Evolutionary conservation across 176 grass and related monocot genomes (phyloP), one percentile per base, ranked within the genome.

Genomic region (Panicum miliaceum): DNA sequence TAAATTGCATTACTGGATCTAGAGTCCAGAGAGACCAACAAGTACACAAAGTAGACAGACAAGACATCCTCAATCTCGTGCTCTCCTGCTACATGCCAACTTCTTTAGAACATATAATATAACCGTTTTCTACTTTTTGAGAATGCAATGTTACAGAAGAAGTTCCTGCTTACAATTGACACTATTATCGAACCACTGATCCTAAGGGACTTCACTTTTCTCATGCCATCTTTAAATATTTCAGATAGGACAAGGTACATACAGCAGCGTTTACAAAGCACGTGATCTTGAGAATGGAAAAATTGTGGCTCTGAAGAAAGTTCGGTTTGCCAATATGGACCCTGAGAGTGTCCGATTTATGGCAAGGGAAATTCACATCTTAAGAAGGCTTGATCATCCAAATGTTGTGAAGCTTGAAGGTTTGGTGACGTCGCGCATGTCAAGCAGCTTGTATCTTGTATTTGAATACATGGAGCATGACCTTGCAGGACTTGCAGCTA

Each of bases 381-480:
- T 99, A 81, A 89, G 97, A 81, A 91, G 88, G 79, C 91, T 99
- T 40, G 93, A 99, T 74, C 93, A 99, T 62, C 97, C 97, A 62
- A 99, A 96, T 71, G 67, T 99, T 82, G 76, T 99, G 77, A 96
- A 94, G 83, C 92, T 99, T 56, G 97, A 99, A 94, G 97, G 93
- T 58, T 84, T 99, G 68, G 93, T 99, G 81, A 96, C 97, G 0
- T 99, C 97, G 5, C 84, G 88, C 80, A 91, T 96, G 90, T 99
- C 97, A 34, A 92, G 87, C 78, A 96, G 88, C 90, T 87, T 99
- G 62, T 99, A 94, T 87, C 90, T 99, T 54, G 97, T 99, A 73
- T 94, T 99, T 63, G 97, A 99, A 85, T 99, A 99, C 86, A 99
- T 99, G 97, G 97, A 99, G 50, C 97, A 99, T 58, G 97, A 99